A percentile compares a stretch with the other conserved stretches of the same genome.
These are phyloP conservation scores for Cymbopogon citratus DNA, from an alignment of 176 grass and related monocot genomes.

Conservation along the genomic window DNA sequence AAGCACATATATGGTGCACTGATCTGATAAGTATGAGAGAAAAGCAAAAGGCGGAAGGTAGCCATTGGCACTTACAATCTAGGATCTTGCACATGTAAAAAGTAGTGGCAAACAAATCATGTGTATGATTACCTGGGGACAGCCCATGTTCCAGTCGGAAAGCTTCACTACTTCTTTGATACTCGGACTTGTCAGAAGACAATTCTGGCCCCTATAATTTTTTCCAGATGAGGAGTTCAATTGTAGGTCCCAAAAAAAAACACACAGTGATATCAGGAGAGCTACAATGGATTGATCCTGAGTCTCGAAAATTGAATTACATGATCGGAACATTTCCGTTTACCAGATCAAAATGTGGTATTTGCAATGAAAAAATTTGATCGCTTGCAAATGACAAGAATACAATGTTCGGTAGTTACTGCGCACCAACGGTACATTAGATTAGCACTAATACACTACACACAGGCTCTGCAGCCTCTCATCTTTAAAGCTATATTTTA, in stretches of 20 bases:
- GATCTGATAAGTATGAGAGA: not conserved
- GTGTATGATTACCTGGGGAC: constrained; percentile 52
- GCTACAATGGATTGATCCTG: not conserved
- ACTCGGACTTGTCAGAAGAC: constrained; percentile 45
- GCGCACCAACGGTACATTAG: not conserved
- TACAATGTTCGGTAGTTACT: constrained; percentile 4
- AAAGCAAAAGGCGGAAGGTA: not conserved
- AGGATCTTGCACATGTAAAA: not conserved
- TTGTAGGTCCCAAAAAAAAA: not conserved
- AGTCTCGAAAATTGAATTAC: constrained; percentile 16
- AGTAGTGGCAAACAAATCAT: not conserved
- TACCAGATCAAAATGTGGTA: not conserved
- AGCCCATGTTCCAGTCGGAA: constrained; percentile 61
- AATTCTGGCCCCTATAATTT: constrained; percentile 26
- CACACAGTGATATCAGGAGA: not conserved
- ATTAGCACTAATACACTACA: not conserved
- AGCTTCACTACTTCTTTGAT: constrained; percentile 54
- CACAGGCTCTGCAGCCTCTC: not conserved
- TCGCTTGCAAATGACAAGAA: not conserved
- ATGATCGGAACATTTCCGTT: constrained; percentile 1
- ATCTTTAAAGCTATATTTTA: not conserved
- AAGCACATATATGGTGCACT: not conserved
- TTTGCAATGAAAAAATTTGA: constrained; percentile 1
- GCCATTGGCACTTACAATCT: not conserved
- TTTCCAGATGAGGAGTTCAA: constrained; percentile 19